These are phyloP conservation scores for Chaetomidium leptoderma DNA, from an alignment of 495 filamentous ascomycete species.

Conservation along the genomic window DNA sequence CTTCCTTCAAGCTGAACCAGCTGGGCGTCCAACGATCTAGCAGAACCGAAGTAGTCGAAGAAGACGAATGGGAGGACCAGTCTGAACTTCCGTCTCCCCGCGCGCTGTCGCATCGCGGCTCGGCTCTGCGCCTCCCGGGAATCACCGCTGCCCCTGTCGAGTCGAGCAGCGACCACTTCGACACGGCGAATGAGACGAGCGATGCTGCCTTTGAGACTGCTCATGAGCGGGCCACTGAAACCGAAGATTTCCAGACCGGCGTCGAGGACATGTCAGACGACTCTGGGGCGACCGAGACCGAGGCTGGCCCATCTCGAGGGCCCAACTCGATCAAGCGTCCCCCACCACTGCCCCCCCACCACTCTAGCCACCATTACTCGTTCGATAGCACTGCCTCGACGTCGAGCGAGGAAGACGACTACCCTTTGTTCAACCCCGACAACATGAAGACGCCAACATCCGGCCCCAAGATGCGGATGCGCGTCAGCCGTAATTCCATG, in stretches of 20 bases:
- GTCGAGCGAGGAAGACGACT: slow-evolving; percentile 73
- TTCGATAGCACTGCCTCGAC: slow-evolving; percentile 88
- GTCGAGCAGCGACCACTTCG: slow-evolving; percentile 60
- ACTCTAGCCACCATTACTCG: slow-evolving; percentile 54
- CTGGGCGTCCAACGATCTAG: slow-evolving; percentile 73
- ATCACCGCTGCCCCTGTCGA: slow-evolving; percentile 28
- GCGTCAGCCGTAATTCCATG: slow-evolving; percentile 58
- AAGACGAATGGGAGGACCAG: slow-evolving; percentile 87
- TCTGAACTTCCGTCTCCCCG: slow-evolving; percentile 35
- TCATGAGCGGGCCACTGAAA: slow-evolving; percentile 78
- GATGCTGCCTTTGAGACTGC: slow-evolving; percentile 85
- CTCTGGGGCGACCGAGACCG: slow-evolving; percentile 84
- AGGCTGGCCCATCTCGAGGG: slow-evolving; percentile 50
- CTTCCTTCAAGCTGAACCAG: slow-evolving; percentile 59
- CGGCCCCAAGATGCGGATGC: slow-evolving; percentile 62
- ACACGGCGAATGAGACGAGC: slow-evolving; percentile 79
- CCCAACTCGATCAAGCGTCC: slow-evolving; percentile 40
- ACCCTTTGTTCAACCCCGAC: slow-evolving; percentile 31
- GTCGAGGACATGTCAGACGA: slow-evolving; percentile 71
- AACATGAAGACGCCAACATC: slow-evolving; percentile 57
- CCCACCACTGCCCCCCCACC: slow-evolving; percentile 29
- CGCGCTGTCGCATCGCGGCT: slow-evolving; percentile 16
- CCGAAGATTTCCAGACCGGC: slow-evolving; percentile 91
- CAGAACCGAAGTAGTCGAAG: slow-evolving; percentile 69
- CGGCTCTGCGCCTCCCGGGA: slow-evolving; percentile 17